Conservation (phyloP, 441 rosid genomes). For the Biscutella laevigata region DNA sequence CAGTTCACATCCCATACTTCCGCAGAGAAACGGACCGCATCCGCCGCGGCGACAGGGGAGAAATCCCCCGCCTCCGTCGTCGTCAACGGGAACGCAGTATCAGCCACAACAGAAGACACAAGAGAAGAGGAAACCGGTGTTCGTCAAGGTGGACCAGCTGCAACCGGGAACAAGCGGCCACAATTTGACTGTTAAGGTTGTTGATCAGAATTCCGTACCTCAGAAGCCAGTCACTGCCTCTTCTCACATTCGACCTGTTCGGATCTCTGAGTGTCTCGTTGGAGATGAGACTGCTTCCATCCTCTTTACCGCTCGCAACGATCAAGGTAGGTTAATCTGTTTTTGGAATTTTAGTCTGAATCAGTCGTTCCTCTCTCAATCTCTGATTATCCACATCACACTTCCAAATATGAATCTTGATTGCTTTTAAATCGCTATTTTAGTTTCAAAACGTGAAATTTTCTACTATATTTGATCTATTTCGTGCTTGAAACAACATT, state of each 20-base stretch:
- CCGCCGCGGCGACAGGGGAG: constrained; percentile 17
- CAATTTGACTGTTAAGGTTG: constrained; percentile 40
- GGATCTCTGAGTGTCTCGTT: constrained; percentile 48
- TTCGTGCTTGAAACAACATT: no score
- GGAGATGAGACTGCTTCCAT: constrained; percentile 58
- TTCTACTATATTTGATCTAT: no score
- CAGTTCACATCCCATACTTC: constrained; percentile 9
- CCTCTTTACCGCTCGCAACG: constrained; percentile 52
- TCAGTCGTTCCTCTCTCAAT: background rate
- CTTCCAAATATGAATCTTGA: background rate
- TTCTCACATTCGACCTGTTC: constrained; percentile 34
- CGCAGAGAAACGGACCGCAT: constrained; percentile 20
- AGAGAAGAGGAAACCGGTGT: constrained; percentile 48
- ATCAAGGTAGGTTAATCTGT: constrained; percentile 32
- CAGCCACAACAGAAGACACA: constrained; percentile 1
- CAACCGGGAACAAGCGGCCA: constrained; percentile 50
- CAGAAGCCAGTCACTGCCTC: constrained; percentile 36
- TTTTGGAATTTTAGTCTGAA: background rate
- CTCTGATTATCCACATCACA: background rate
- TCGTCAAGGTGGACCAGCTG: constrained; percentile 50
- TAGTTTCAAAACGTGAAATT: background rate
- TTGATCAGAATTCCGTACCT: constrained; percentile 30
- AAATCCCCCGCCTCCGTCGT: constrained; percentile 14
- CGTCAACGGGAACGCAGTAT: constrained; percentile 10
- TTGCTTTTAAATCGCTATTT: background rate